These are phyloP conservation scores for Rutstroemia sp. DNA, from an alignment of 2,329 filamentous ascomycete species.

Conservation along the genomic window DNA sequence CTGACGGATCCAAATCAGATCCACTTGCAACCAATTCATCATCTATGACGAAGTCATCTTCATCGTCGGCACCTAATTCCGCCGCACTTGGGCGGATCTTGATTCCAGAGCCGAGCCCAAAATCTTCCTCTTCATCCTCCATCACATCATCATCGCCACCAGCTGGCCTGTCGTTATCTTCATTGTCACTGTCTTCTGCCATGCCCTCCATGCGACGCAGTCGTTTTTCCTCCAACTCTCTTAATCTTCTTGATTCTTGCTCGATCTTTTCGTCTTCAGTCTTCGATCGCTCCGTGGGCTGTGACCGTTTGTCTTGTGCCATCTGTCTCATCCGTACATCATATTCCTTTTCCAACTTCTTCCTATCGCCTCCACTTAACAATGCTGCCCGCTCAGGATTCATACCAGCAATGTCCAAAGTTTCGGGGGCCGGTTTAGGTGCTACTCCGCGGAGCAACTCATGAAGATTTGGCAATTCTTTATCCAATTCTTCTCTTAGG, in stretches of 20 bases:
- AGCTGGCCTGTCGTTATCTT: slow-evolving; percentile 31
- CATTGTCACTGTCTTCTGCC: slow-evolving; percentile 58
- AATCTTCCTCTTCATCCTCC: slow-evolving; percentile 55
- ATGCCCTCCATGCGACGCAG: slow-evolving; percentile 83
- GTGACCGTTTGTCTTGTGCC: slow-evolving; percentile 74
- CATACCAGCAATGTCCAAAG: slow-evolving; percentile 38
- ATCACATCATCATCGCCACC: slow-evolving; percentile 30
- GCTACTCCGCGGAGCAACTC: slow-evolving; percentile 57
- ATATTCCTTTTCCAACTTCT: slow-evolving; percentile 76
- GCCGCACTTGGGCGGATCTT: slow-evolving; percentile 38
- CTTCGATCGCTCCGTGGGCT: slow-evolving; percentile 82
- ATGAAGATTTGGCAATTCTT: slow-evolving; percentile 71
- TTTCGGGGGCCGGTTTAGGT: slow-evolving; percentile 36
- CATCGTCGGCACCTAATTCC: slow-evolving; percentile 74
- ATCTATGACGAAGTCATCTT: slow-evolving; percentile 89
- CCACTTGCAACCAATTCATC: slow-evolving; percentile 80
- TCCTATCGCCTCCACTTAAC: slow-evolving; percentile 52
- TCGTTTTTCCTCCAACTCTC: slow-evolving; percentile 75
- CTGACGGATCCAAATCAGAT: slow-evolving; percentile 56
- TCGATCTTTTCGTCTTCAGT: slow-evolving; percentile 79
- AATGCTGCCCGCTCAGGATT: slow-evolving; percentile 58
- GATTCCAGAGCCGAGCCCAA: slow-evolving; percentile 53
- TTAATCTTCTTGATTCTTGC: slow-evolving; percentile 69
- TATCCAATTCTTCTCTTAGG: slow-evolving; percentile 73
- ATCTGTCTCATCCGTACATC: slow-evolving; percentile 77